Conservation (phyloP, 768 basidiomycete species). For the Sporobolomyces roseus region DNA sequence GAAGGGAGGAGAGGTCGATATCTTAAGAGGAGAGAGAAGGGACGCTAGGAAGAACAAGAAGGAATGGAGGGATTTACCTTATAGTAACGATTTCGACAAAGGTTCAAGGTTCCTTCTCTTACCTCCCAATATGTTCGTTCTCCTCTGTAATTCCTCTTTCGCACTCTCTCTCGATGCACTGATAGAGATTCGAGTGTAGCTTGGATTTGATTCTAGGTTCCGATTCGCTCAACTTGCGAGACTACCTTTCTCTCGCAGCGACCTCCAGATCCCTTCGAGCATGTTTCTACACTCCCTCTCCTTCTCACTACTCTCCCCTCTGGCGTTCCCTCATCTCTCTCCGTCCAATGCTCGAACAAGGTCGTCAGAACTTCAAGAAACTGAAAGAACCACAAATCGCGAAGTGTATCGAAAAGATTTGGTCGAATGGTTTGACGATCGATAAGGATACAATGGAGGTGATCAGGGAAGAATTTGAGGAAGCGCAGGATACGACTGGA, state of each 20-base stretch:
- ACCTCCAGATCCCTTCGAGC: slow-evolving; percentile 21
- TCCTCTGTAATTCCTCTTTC: background rate
- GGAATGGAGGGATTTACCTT: slow-evolving; percentile 7
- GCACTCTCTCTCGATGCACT: background rate
- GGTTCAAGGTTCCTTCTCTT: background rate
- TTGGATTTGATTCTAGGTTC: slow-evolving; percentile 12
- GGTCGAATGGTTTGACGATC: background rate
- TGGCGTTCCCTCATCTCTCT: slow-evolving; percentile 12
- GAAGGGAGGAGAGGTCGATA: background rate
- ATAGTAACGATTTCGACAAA: background rate
- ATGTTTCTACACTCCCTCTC: slow-evolving; percentile 11
- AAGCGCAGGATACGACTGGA: no score
- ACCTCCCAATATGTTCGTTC: background rate
- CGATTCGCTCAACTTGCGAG: slow-evolving; percentile 13
- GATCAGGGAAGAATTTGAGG: no score
- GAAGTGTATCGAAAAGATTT: background rate
- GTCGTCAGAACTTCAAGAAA: background rate
- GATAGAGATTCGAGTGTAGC: background rate
- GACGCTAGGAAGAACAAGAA: background rate
- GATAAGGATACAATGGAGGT: background rate
- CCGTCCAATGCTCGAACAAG: slow-evolving; percentile 12
- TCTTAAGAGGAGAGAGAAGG: background rate
- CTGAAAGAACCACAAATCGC: background rate
- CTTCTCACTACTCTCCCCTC: background rate
- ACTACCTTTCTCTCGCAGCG: slow-evolving; percentile 25